Evolutionary conservation across 1,284 basidiomycete genomes (phyloP).

Genomic region (Thecaphora thlaspeos): DNA sequence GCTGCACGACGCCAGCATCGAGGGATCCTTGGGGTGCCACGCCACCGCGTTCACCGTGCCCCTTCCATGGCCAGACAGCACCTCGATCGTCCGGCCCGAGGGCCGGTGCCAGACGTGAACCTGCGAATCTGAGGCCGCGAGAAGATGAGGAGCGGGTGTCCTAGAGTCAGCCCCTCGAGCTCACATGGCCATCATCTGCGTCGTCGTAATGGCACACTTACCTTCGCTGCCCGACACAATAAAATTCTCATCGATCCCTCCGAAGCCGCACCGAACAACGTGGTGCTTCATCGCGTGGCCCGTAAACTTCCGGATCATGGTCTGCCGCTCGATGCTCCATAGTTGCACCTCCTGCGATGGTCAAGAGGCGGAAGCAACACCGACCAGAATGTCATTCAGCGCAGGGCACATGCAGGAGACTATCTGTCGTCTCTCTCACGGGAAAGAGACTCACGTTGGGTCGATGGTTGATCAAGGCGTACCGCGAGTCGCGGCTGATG

Average conservation of each 20-base stretch:
- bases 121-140: constrained; percentile 60
- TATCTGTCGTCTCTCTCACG: too few species aligned
- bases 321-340: constrained; percentile 71
- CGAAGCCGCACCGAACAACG: constrained; percentile 89
- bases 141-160: too few species aligned
- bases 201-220: constrained; percentile 57
- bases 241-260: constrained; percentile 84
- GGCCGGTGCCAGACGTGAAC: constrained; percentile 94
- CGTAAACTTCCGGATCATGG: constrained; percentile 62
- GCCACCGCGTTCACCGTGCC: constrained; percentile 93
- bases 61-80: constrained; percentile 75
- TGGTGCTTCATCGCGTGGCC: constrained; percentile 60
- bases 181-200: too few species aligned
- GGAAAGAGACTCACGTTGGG: constrained; percentile 32
- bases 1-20: constrained; percentile 74
- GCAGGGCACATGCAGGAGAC: too few species aligned
- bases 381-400: too few species aligned
- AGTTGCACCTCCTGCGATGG: constrained; percentile 75
- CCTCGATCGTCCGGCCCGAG: constrained; percentile 76
- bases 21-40: constrained; percentile 81
- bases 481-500: constrained; percentile 79
- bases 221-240: constrained; percentile 86
- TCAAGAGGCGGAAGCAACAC: not conserved
- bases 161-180: too few species aligned
- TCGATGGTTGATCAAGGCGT: constrained; percentile 76